Percentiles rank a stretch among this genome's conserved stretches.
phyloP scores from a whole-genome alignment of 345 rosid species.

The Eucalyptus regnans region DNA sequence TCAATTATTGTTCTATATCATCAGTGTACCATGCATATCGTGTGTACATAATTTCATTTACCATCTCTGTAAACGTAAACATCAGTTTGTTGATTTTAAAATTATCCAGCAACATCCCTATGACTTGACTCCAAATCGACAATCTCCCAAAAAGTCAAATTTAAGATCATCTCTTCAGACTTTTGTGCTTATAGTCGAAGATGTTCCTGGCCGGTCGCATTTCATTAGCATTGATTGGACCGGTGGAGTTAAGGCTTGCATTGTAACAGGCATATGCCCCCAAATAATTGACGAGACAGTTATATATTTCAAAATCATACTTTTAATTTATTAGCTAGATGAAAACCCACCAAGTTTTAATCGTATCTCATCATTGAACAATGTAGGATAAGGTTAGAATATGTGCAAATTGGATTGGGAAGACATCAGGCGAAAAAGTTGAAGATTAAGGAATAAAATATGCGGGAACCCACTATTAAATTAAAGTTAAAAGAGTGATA shows the following conservation, averaged over 20 bases:
- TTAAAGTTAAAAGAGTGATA: not conserved
- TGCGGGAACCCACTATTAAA: not conserved
- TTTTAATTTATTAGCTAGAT: not conserved
- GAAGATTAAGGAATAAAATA: not conserved
- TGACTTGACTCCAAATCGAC: not conserved
- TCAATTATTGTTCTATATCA: not conserved
- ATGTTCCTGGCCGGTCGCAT: not conserved
- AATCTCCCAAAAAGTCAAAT: not conserved
- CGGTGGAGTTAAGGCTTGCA: not conserved
- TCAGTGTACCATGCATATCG: fast-evolving
- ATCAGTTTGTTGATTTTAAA: not conserved
- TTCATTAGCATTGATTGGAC: not conserved
- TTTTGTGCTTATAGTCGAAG: not conserved
- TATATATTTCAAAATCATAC: not conserved
- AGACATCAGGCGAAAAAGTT: not conserved
- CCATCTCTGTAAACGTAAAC: not conserved
- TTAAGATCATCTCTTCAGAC: not conserved
- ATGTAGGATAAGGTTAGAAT: not conserved
- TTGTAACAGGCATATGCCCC: not conserved
- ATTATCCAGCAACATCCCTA: not conserved
- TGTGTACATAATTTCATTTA: not conserved
- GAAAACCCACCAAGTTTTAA: not conserved
- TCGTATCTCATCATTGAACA: not conserved
- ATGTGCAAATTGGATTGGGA: not conserved
- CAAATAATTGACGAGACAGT: not conserved